These are phyloP conservation scores for Rhodamnia argentea DNA, from an alignment of 345 rosid genomes.

Conservation along the genomic window DNA sequence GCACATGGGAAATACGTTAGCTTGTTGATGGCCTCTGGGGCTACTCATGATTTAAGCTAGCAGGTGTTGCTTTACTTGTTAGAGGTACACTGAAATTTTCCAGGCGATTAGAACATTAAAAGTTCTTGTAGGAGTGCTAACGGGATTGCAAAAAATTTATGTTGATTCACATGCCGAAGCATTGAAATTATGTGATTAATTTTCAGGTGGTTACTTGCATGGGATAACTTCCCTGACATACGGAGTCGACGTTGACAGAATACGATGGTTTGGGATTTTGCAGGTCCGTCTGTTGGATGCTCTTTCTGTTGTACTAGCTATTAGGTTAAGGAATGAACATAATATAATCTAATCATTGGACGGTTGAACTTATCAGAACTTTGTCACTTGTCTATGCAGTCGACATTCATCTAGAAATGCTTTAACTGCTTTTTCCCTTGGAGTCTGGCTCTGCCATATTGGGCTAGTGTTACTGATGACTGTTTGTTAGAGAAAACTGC, in stretches of 20 bases:
- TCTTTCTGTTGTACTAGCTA: neutral
- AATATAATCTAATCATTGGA: neutral
- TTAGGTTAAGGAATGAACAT: neutral
- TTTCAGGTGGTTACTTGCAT: constrained; percentile 39
- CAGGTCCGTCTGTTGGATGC: constrained; percentile 15
- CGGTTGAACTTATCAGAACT: neutral
- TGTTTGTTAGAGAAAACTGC: neutral
- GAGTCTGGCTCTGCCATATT: neutral
- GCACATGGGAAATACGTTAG: neutral
- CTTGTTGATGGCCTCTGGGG: neutral
- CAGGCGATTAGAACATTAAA: neutral
- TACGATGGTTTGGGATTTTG: constrained; percentile 42
- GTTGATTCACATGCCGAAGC: neutral
- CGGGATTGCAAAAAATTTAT: neutral
- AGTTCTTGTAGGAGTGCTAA: neutral
- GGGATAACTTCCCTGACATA: constrained; percentile 30
- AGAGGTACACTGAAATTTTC: neutral
- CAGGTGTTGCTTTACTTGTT: neutral
- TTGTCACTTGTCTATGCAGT: neutral
- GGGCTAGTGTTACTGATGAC: neutral
- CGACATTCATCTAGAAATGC: neutral
- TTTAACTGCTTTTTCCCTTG: neutral
- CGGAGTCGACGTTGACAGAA: constrained; percentile 30
- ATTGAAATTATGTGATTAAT: neutral
- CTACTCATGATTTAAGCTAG: neutral